Evolutionary conservation across 2,329 filamentous ascomycete species (phyloP), one percentile per base, ranked within the genome.

Genomic region (Nemania abortiva): DNA sequence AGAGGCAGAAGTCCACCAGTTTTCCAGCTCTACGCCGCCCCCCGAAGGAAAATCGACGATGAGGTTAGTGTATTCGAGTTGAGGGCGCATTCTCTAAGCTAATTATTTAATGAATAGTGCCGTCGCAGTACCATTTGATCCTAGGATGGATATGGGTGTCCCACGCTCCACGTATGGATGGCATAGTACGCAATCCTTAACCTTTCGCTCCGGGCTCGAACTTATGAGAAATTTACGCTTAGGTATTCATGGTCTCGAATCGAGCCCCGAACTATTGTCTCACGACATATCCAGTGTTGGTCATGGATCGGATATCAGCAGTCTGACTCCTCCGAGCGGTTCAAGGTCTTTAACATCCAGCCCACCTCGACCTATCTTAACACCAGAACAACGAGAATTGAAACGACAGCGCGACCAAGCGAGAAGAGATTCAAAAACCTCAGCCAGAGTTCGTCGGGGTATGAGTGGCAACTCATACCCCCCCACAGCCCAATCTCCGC

Each of bases 401-500:
- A 90, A 88, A 80, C 84, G 88, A 67, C 88, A 90, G 74, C 84
- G 85, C 69, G 88, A 90, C 72, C 86, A 86, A 73, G 86, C 83
- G 53, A 85, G 89, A 66, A 83, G 88, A 72, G 87, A 88, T 72
- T 85, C 86, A 6, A 90, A 90, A 76, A 77, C 86, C 18, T 82
- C 84, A 2, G 77, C 80, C 9, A 84, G 88, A 67, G 81, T 85
- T 57, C 84, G 85, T 70, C 84, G 88, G 62, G 82, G 83, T 37
- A 84, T 83, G 76, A 87, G 85, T 79, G 81, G 78, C 79, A 80
- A 78, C 71, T 77, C 72, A 69, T 80, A 81, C 66, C 76, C 74
- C 2, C 67, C 75, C 6, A 69, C 80, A 59, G 75, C 74, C 22
- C 78, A 81, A 56, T 84, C 82, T 34, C 86, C 74, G 73, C 84